Evolutionary conservation across 176 grass and related monocot genomes (phyloP).

Genomic region (Hyparrhenia diplandra): DNA sequence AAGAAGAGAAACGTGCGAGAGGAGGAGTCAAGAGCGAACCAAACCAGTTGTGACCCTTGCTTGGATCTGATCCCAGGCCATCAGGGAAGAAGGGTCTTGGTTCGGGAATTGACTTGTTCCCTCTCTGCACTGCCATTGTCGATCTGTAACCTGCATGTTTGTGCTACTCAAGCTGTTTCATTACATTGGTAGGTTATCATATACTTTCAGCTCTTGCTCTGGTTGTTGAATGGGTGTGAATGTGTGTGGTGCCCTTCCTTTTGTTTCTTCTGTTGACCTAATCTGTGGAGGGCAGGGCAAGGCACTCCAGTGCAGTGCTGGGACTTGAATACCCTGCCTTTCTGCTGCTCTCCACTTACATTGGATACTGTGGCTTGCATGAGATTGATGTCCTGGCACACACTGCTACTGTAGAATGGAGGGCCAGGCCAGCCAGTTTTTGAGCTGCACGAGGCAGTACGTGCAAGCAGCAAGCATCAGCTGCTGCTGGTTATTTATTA

Average conservation of each 20-base stretch:
- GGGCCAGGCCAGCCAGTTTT: slow-evolving; percentile 25
- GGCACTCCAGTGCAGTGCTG: not conserved
- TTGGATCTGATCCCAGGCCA: slow-evolving; percentile 2
- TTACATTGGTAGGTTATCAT: not conserved
- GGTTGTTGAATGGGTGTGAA: slow-evolving; percentile 53
- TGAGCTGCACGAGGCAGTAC: slow-evolving; percentile 25
- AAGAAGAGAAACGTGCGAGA: slow-evolving; percentile 20
- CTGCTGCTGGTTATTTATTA: slow-evolving; percentile 22
- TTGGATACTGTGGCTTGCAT: slow-evolving; percentile 33
- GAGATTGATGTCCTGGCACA: slow-evolving; percentile 35
- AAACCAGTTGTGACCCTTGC: slow-evolving; percentile 97
- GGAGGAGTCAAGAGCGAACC: slow-evolving; percentile 99
- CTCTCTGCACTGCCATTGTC: slow-evolving; percentile 39
- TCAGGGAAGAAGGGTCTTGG: slow-evolving; percentile 71
- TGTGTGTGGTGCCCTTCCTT: slow-evolving; percentile 19
- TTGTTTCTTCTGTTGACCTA: slow-evolving; percentile 34
- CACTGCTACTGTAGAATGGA: slow-evolving; percentile 23
- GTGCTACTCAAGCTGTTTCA: slow-evolving; percentile 12
- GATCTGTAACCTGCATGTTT: slow-evolving; percentile 35
- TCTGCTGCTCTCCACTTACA: slow-evolving; percentile 26
- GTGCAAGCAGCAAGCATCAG: slow-evolving; percentile 37
- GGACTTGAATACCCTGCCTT: slow-evolving; percentile 37
- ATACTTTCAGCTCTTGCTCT: not conserved
- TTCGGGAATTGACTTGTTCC: slow-evolving; percentile 99
- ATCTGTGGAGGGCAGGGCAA: not conserved